These are phyloP conservation scores for Neurospora sp. DNA, from an alignment of 495 filamentous ascomycete species.

Conservation along the genomic window DNA sequence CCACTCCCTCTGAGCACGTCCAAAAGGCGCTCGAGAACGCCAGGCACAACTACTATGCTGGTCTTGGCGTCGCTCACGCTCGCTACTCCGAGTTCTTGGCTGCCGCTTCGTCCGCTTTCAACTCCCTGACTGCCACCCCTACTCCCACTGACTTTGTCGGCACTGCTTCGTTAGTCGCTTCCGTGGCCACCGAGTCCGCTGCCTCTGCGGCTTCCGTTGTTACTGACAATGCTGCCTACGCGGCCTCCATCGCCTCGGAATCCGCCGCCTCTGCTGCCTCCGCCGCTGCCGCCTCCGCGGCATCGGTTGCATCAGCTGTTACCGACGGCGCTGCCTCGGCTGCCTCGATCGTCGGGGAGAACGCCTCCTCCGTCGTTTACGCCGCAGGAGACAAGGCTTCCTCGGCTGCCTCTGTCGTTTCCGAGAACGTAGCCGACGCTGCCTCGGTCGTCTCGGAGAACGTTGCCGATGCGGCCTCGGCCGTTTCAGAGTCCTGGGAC, in stretches of 20 bases:
- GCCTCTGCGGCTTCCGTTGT: constrained; percentile 22
- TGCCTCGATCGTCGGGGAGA: constrained; percentile 20
- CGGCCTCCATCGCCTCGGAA: constrained; percentile 14
- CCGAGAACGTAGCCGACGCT: constrained; percentile 17
- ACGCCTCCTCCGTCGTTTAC: constrained; percentile 21
- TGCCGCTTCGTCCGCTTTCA: constrained; percentile 53
- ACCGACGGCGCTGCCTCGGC: constrained; percentile 20
- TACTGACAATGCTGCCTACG: constrained; percentile 16
- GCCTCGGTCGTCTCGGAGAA: constrained; percentile 17
- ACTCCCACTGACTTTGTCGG: constrained; percentile 36
- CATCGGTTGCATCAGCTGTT: constrained; percentile 10
- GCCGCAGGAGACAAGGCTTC: constrained; percentile 11
- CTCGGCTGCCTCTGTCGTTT: constrained; percentile 18
- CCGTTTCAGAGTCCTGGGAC: constrained; percentile 51
- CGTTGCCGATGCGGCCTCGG: constrained; percentile 22
- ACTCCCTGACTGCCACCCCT: constrained; percentile 38
- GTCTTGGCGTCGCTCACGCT: constrained; percentile 64
- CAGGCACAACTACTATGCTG: constrained; percentile 66
- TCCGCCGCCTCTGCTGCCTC: constrained; percentile 35
- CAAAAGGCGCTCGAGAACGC: constrained; percentile 50
- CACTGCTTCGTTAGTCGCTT: constrained; percentile 27
- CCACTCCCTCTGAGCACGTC: constrained; percentile 31
- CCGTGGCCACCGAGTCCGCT: constrained; percentile 21
- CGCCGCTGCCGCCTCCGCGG: constrained; percentile 33
- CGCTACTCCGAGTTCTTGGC: constrained; percentile 63